These are phyloP conservation scores for Rutstroemia sp. DNA, from an alignment of 2,329 filamentous ascomycete species.

Conservation along the genomic window DNA sequence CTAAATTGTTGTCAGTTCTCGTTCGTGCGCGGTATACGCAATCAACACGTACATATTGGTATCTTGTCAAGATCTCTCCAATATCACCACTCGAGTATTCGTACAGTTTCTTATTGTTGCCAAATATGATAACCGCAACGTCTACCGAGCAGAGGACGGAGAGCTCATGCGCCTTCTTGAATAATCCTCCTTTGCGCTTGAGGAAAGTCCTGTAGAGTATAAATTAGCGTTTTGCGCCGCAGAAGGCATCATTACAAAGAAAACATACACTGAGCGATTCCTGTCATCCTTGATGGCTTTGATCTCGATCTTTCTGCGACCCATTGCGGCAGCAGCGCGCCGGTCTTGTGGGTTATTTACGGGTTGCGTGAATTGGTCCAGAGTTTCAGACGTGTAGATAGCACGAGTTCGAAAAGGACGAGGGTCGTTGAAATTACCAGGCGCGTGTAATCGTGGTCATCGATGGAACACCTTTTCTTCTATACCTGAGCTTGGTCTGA, in stretches of 20 bases:
- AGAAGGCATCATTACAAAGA: conserved; percentile 3
- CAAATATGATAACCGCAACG: conserved; percentile 97
- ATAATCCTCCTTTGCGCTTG: conserved; percentile 96
- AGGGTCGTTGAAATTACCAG: background rate
- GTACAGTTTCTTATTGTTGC: conserved; percentile 97
- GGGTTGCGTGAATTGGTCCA: conserved; percentile 26
- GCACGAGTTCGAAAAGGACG: background rate
- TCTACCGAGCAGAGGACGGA: conserved; percentile 97
- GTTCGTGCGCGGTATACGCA: conserved; percentile 1
- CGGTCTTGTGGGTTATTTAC: conserved; percentile 23
- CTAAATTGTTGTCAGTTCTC: conserved; percentile 39
- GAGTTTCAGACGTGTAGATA: conserved; percentile 13
- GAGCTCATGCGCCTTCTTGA: conserved; percentile 99
- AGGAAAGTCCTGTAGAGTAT: conserved; percentile 69
- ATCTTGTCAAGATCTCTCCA: conserved; percentile 78
- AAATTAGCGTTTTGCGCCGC: conserved; percentile 6
- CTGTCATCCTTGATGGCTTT: conserved; percentile 98
- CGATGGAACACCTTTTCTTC: background rate
- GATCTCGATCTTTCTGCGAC: conserved; percentile 98
- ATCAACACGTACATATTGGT: conserved; percentile 71
- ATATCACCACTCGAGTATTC: conserved; percentile 95
- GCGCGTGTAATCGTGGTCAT: conserved; percentile 6
- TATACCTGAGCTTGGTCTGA: background rate
- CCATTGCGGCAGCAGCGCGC: conserved; percentile 54
- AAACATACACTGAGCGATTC: conserved; percentile 83